Evolutionary conservation across 805 yeast genomes (phyloP), one percentile per base, ranked within the genome.

Genomic region (Lachancea kluyveri): DNA sequence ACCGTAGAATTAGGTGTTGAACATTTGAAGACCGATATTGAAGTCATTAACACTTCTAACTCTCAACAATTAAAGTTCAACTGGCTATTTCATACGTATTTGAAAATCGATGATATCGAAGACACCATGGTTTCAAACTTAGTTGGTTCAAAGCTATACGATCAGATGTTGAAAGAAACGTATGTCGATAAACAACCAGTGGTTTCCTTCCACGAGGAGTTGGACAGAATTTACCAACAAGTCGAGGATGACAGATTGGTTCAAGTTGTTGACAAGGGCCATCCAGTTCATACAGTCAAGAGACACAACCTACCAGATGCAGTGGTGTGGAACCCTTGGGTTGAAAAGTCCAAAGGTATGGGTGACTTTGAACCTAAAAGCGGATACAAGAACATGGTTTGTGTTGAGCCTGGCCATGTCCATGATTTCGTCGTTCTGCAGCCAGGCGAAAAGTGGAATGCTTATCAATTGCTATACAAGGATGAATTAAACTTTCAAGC

Each of bases 311-410:
- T 84, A 24, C 70, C 66, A 20, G 82, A 76, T 42, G 62, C 71
- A 21, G 97, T 92, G 29, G 96, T 92, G 34, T 92, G 98, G 98
- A 92, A 92, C 59, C 98, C 98, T 21, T 92, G 97, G 98, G 66
- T 73, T 43, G 70, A 80, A 35, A 84, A 82, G 57, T 74, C 92
- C n/a, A 66, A 62, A 15, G 78, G 80, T 2, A 84, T 92, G 90
- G 78, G 67, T 24, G 98, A 92, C 61, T 92, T 90, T 50, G 72
- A 68, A 46, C 98, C 97, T 30, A 85, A 83, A 54, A 58, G 61
- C 33, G 97, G 96, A 5, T 92, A 68, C 65, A 69, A 76, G 44
- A 67, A 79, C 27, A 90, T 92, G 97, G 74, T 92, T 36, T 92
- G 98, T 62, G 72, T 92, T 36, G 98, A 92, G 60, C 94, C 96